Percentiles rank a stretch among this genome's conserved stretches.
Conservation (phyloP, 2,329 filamentous ascomycete species). For the Apiospora aurea region DNA sequence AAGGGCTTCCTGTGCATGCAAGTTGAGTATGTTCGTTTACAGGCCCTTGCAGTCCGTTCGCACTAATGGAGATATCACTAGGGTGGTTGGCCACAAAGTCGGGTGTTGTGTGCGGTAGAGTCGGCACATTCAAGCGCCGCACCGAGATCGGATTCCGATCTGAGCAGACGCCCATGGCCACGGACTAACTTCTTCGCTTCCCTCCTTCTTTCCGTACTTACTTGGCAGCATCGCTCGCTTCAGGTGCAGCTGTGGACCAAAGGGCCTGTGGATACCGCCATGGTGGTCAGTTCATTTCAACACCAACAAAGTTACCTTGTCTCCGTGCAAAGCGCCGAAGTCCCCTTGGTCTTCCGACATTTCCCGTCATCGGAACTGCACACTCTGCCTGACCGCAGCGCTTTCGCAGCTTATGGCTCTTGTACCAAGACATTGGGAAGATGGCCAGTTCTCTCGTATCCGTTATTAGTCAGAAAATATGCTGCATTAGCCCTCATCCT, state of each 20-base stretch:
- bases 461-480: conserved; percentile 3
- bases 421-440: not conserved
- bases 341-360: conserved; percentile 17
- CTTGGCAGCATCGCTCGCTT: conserved; percentile 13
- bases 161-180: not conserved
- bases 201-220: conserved; percentile 18
- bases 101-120: conserved; percentile 1
- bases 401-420: conserved; percentile 13
- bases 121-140: conserved; percentile 8
- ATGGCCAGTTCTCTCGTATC: not conserved
- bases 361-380: conserved; percentile 17
- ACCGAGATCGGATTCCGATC: conserved; percentile 20
- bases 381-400: not conserved
- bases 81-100: conserved; percentile 1
- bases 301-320: not conserved
- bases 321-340: conserved; percentile 22
- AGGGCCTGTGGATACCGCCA: conserved; percentile 5
- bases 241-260: conserved; percentile 7
- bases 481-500: not conserved
- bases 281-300: not conserved
- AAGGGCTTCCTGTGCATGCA: not conserved
- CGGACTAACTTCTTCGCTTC: not conserved
- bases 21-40: not conserved
- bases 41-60: conserved; percentile 5
- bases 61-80: conserved; percentile 2